Percentiles rank a stretch among this genome's conserved stretches.
Evolutionary conservation across 2,329 filamentous ascomycete genomes (phyloP).

Genomic region (Neopestalotiopsis sp.): DNA sequence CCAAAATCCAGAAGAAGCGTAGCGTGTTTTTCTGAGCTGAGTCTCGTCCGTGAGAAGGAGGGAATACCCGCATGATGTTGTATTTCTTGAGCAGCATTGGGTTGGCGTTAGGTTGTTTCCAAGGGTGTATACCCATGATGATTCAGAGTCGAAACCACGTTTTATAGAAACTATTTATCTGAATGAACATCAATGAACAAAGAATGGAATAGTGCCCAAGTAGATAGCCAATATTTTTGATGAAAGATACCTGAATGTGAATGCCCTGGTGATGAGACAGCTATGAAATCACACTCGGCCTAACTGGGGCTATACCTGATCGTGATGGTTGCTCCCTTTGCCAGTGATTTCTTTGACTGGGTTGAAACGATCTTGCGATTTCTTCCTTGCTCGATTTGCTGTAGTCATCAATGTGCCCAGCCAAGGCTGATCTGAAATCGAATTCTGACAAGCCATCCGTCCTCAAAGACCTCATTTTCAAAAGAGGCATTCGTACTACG

Average conservation of each 20-base stretch:
- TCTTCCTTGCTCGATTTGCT: no score
- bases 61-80: background rate
- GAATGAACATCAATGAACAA: background rate
- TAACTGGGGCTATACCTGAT: no score
- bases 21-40: conserved; percentile 47
- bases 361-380: no score
- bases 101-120: background rate
- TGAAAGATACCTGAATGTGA: background rate
- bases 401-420: no score
- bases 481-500: no score
- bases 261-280: no score
- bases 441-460: no score
- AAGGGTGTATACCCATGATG: background rate
- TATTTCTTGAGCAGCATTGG: conserved; percentile 4
- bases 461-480: no score
- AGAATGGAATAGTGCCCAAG: background rate
- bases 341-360: no score
- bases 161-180: background rate
- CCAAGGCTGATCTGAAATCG: no score
- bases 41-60: background rate
- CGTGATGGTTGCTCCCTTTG: no score
- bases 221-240: background rate
- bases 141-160: background rate
- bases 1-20: conserved; percentile 53
- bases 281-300: no score